Base-by-base conservation (phyloP, 1,139 yeast species). In the Candida smagusa region DNA sequence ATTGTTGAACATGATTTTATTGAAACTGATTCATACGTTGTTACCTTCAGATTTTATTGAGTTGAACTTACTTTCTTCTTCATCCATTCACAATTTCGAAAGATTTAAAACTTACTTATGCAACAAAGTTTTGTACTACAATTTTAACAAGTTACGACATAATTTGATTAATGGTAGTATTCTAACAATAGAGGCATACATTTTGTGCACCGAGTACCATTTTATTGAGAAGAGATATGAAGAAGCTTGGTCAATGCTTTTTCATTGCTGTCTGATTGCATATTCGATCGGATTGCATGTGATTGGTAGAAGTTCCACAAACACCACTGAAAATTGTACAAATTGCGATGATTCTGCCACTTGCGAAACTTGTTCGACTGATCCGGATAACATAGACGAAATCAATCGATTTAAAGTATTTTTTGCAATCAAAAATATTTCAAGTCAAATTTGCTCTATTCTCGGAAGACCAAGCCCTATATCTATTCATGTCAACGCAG, bases 401-500 rank as follows among this genome's bases (percentile, higher is more conserved):
- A 48, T 65, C 9, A 47, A 48, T 7, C 59, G 72, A 38, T 65
- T 71, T 26, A 67, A 74, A 35, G 63, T 74, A 3, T 75, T 79
- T 77, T 71, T 72, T 43, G 74, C 76, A 1, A 60, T 75, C 39
- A 69, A 74, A 42, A 64, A 68, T 40, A 53, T 73, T 22, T 61
- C 72, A 9, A 75, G 78, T 1, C 73, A 73, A 29, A 53, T 75
- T 9, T 74, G 81, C 49, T 71, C 79, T 0, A 70, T 74, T 5
- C 56, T 76, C 28, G 81, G 81, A 3, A 58, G 81, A 44, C 81
- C 81, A 8, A 75, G 74, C 44, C 81, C 81, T 1, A 74, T 76
- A 6, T 70, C 77, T 9, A 67, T 75, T 38, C 71, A 74, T 43
- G 69, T 74, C 28, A 71, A 70, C 44, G 68, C 68, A 23, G 49